Conservation (phyloP, 352 stramenopile genomes). For the Phytopythium boreale region DNA sequence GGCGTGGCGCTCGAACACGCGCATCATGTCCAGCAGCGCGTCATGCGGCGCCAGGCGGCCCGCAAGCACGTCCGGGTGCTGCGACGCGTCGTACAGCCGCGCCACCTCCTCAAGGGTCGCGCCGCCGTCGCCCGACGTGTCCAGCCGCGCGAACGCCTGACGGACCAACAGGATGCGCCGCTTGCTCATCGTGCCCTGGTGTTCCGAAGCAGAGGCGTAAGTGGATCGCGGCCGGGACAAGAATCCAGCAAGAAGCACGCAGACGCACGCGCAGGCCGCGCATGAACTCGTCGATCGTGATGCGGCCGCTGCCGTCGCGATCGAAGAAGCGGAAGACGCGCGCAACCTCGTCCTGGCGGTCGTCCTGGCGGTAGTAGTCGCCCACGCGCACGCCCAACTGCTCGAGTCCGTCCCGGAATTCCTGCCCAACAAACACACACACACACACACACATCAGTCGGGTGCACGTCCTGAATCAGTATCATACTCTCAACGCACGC, state of each 20-base stretch:
- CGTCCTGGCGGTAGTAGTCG: constrained; percentile 9
- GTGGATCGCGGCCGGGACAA: not conserved
- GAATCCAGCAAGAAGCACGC: not conserved
- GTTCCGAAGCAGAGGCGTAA: not conserved
- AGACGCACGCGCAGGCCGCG: constrained; percentile 69
- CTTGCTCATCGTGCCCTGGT: constrained; percentile 72
- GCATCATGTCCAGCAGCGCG: constrained; percentile 81
- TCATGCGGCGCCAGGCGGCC: constrained; percentile 54
- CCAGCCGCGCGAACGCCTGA: constrained; percentile 74
- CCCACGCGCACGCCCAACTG: constrained; percentile 40
- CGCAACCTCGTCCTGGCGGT: constrained; percentile 31
- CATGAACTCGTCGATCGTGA: constrained; percentile 90
- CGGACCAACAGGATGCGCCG: constrained; percentile 80
- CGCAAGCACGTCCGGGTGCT: constrained; percentile 80
- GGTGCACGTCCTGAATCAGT: not conserved
- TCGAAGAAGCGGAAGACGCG: constrained; percentile 79
- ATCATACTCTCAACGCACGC: not conserved
- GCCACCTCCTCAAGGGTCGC: constrained; percentile 74
- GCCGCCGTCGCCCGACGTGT: constrained; percentile 58
- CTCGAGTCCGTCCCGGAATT: constrained; percentile 54
- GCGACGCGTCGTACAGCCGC: constrained; percentile 65
- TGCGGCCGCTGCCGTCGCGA: constrained; percentile 70
- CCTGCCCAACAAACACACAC: constrained; percentile 20
- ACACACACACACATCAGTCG: not conserved
- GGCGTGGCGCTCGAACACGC: constrained; percentile 50